phyloP scores from a whole-genome alignment of 2,329 filamentous ascomycete genomes.

The Hysterium pulicare region DNA sequence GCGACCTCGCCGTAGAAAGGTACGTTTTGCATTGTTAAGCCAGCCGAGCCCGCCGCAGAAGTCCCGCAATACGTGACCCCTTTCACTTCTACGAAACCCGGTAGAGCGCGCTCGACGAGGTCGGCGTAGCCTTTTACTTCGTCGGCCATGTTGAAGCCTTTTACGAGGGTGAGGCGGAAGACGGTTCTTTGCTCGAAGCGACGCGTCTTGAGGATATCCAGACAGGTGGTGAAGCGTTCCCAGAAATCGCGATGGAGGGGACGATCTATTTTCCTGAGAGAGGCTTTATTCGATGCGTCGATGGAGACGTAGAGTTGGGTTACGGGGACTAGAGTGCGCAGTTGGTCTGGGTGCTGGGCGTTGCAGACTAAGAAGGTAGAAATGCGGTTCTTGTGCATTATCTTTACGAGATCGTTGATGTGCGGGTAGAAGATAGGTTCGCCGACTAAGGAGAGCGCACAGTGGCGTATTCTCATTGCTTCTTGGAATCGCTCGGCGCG shows the following conservation, averaged over 20 bases:
- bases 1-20: slow-evolving; percentile 91
- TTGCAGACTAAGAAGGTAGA: slow-evolving; percentile 97
- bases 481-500: slow-evolving; percentile 88
- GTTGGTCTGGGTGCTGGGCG: slow-evolving; percentile 89
- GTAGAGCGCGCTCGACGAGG: slow-evolving; percentile 79
- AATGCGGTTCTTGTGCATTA: slow-evolving; percentile 83
- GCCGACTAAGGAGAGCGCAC: slow-evolving; percentile 85
- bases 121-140: slow-evolving; percentile 88
- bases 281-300: slow-evolving; percentile 87
- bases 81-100: slow-evolving; percentile 93
- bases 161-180: slow-evolving; percentile 91
- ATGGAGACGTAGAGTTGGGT: slow-evolving; percentile 97
- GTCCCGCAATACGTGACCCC: slow-evolving; percentile 97
- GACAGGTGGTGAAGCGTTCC: slow-evolving; percentile 88
- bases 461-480: slow-evolving; percentile 90
- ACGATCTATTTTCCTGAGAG: slow-evolving; percentile 81
- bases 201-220: slow-evolving; percentile 82
- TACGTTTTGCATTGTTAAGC: slow-evolving; percentile 94
- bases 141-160: slow-evolving; percentile 96
- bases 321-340: slow-evolving; percentile 76
- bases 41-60: slow-evolving; percentile 75
- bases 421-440: slow-evolving; percentile 99
- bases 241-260: slow-evolving; percentile 95
- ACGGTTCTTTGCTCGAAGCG: slow-evolving; percentile 86
- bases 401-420: slow-evolving; percentile 84